Evolutionary conservation across 345 rosid genomes (phyloP).

Genomic region (Gossypium stocksii): DNA sequence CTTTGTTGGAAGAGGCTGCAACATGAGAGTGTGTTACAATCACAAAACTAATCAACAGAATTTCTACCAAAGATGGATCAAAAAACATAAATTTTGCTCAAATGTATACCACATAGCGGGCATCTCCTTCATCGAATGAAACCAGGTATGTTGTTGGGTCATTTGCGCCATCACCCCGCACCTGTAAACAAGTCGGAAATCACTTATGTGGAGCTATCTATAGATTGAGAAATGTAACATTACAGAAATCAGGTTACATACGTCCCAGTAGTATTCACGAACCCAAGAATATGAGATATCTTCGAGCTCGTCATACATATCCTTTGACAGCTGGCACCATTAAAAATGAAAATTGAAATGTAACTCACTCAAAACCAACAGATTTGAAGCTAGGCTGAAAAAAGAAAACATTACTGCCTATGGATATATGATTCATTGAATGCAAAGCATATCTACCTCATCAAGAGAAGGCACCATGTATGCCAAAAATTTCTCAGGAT

Average conservation of each 20-base stretch:
- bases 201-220: neutral
- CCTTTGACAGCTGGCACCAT: conserved; percentile 66
- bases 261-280: conserved; percentile 94
- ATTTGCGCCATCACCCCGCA: conserved; percentile 62
- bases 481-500: conserved; percentile 81
- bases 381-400: neutral
- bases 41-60: conserved; percentile 4
- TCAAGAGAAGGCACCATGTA: conserved; percentile 80
- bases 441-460: conserved; percentile 53
- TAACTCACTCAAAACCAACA: neutral
- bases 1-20: conserved; percentile 91
- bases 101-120: conserved; percentile 72
- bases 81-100: conserved; percentile 12
- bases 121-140: conserved; percentile 64
- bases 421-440: neutral
- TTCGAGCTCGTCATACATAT: conserved; percentile 68
- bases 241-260: conserved; percentile 36
- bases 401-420: neutral
- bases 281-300: conserved; percentile 83
- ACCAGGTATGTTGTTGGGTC: conserved; percentile 76
- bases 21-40: conserved; percentile 2
- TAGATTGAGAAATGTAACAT: neutral
- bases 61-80: neutral
- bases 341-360: neutral
- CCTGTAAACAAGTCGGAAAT: conserved; percentile 37